Conservation (phyloP, 257 asterid species). For the Handroanthus guayacan region DNA sequence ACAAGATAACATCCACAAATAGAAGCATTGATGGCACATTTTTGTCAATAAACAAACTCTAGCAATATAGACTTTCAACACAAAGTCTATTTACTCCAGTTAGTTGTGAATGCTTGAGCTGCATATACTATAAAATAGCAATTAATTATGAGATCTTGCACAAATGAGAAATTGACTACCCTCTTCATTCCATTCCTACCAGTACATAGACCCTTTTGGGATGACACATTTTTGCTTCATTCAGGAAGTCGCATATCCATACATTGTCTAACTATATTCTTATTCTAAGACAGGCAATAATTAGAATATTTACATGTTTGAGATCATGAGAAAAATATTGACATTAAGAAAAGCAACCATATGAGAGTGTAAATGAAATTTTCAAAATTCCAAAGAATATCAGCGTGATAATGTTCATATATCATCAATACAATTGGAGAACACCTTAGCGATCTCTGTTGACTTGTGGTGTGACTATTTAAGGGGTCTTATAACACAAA, state of each 20-base stretch:
- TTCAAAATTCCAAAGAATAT: background rate
- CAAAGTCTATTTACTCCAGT: background rate
- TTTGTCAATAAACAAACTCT: background rate
- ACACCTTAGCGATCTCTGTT: background rate
- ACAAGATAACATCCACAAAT: background rate
- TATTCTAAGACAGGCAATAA: background rate
- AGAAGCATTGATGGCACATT: slow-evolving; percentile 2
- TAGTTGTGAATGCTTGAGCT: background rate
- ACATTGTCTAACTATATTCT: background rate
- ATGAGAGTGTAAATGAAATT: background rate
- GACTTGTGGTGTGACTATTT: background rate
- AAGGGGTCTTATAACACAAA: background rate
- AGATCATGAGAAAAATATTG: background rate
- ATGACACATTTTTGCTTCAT: background rate
- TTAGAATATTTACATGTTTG: background rate
- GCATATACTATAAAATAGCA: background rate
- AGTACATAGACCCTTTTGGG: background rate
- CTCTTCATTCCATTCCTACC: slow-evolving; percentile 7
- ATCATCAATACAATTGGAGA: background rate
- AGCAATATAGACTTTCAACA: background rate
- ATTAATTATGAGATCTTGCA: slow-evolving; percentile 18
- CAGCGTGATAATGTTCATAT: background rate
- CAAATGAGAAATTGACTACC: background rate
- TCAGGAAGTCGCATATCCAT: no score
- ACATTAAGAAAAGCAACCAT: background rate